Base-by-base conservation (phyloP, 768 basidiomycete species). In the Candolleomyces efflorescens region DNA sequence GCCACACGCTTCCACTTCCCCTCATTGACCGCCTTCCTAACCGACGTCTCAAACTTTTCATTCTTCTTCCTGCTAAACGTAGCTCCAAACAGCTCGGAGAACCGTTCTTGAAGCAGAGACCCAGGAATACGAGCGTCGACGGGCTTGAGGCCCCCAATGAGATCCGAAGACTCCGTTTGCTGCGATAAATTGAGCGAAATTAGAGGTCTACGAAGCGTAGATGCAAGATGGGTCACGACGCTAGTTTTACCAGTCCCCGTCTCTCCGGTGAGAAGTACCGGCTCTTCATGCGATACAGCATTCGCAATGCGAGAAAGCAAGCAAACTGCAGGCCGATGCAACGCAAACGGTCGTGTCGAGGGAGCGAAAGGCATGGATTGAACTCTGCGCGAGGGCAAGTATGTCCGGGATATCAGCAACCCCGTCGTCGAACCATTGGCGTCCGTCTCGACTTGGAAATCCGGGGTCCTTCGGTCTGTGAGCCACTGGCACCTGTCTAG, bases 231-330 rank as follows among this genome's bases (percentile, higher is more conserved):
- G 2, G 94, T 90, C 15, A 99, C 83, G 18, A 86, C 82, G 53
- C 94, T 95, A 0, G 97, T 99, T 73, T 99, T 99, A 13, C 97
- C 97, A 1, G 97, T 99, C n/a, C 97, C 97, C 2, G 97, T 99
- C 75, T 99, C 97, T 47, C 97, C 97, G 0, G 94, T 94, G 23
- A 99, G 80, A 7, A 99, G 80, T 4, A 95, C 77, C 4, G 97
- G 94, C 67, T 99, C 97, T 13, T 73, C 72, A 47, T 89, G 75
- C 0, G 86, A 78, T 47, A 94, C 77, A 0, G 89, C 83, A 20
- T 84, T 85, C 2, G 85, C 84, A 38, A 98, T 87, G 15, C 92
- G 84, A 20, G 92, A 89, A 36, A 98, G 79, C 2, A 98, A 77
- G 27, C 82, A 72, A 0, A 89, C 72, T 0, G 94, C 94, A 0